Conservation (phyloP, 345 rosid species). For the Pistacia integerrima region DNA sequence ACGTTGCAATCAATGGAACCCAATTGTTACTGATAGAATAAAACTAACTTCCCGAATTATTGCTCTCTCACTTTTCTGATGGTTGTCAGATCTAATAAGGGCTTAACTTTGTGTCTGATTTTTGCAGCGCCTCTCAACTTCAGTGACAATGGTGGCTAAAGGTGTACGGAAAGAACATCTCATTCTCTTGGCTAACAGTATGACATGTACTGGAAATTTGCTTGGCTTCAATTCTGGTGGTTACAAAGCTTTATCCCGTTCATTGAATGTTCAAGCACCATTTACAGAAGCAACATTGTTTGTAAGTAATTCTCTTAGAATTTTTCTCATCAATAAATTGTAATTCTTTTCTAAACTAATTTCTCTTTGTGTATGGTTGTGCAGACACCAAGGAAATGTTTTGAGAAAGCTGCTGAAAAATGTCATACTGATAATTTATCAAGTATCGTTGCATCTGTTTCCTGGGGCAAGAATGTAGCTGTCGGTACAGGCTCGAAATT, state of each 20-base stretch:
- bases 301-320: conserved; percentile 46
- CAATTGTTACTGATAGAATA: background rate
- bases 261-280: conserved; percentile 85
- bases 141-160: conserved; percentile 79
- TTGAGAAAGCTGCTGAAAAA: conserved; percentile 92
- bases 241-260: conserved; percentile 66
- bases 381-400: conserved; percentile 84
- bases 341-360: conserved; percentile 3
- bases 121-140: conserved; percentile 85
- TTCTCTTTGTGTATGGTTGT: conserved; percentile 16
- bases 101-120: conserved; percentile 15
- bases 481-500: conserved; percentile 95
- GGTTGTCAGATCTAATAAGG: background rate
- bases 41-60: conserved; percentile 1
- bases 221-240: conserved; percentile 91
- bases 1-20: background rate
- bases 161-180: conserved; percentile 91
- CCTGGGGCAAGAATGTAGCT: conserved; percentile 91
- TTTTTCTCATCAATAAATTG: conserved; percentile 17
- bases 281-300: conserved; percentile 91
- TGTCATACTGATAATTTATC: conserved; percentile 71
- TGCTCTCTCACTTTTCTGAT: background rate
- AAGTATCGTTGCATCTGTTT: conserved; percentile 86
- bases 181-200: conserved; percentile 78
- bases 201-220: conserved; percentile 87